Conservation (phyloP, 2,329 filamentous ascomycete genomes). For the Sarocladiaceae sp. region DNA sequence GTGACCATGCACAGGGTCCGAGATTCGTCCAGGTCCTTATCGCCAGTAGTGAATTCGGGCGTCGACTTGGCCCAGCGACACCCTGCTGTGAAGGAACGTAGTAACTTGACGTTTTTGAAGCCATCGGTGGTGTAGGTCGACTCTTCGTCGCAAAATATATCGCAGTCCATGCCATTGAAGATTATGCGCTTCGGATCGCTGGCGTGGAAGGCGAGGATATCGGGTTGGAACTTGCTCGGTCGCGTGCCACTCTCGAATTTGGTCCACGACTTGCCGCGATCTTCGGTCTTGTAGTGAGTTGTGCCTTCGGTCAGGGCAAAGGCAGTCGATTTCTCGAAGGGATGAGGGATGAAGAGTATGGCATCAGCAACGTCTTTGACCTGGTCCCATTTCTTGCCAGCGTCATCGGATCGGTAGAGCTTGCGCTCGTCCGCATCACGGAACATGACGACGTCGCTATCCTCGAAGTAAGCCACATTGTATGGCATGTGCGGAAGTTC, state of each 20-base stretch:
- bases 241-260: conserved; percentile 59
- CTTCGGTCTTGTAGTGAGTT: conserved; percentile 75
- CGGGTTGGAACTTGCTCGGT: conserved; percentile 46
- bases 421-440: conserved; percentile 58
- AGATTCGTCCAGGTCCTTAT: conserved; percentile 57
- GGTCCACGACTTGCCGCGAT: conserved; percentile 77
- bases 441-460: conserved; percentile 75
- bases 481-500: conserved; percentile 60
- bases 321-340: conserved; percentile 70
- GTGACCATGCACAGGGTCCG: conserved; percentile 75
- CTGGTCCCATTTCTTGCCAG: conserved; percentile 68
- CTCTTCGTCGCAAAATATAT: conserved; percentile 56
- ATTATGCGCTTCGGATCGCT: conserved; percentile 78
- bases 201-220: conserved; percentile 71
- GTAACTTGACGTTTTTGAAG: conserved; percentile 62
- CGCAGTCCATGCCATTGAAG: conserved; percentile 69
- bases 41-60: conserved; percentile 63
- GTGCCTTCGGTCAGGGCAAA: conserved; percentile 66
- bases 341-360: conserved; percentile 64
- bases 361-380: conserved; percentile 60
- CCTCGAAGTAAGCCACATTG: conserved; percentile 83
- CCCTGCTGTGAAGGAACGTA: conserved; percentile 63
- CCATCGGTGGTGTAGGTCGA: conserved; percentile 76
- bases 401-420: conserved; percentile 74
- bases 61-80: conserved; percentile 86